phyloP scores from a whole-genome alignment of 192 early-diverging fungal species.

The Allomyces macrogynus region DNA sequence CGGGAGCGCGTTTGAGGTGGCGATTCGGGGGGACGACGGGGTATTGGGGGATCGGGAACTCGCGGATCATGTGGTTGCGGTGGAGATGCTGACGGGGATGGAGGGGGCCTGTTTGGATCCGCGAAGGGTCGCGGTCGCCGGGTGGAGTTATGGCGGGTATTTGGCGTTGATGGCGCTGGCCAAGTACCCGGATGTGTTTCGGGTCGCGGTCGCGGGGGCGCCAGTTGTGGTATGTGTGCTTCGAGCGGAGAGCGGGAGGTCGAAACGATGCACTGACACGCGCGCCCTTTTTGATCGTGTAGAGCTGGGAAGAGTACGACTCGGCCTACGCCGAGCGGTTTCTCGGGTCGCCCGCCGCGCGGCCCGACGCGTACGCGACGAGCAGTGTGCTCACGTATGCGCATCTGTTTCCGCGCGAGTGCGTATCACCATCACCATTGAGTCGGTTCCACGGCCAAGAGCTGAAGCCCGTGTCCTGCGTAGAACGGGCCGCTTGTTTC shows the following conservation, averaged over 20 bases:
- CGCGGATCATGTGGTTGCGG: conserved; percentile 35
- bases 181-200: conserved; percentile 34
- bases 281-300: conserved; percentile 16
- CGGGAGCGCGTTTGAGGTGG: conserved; percentile 36
- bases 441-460: background rate
- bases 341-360: conserved; percentile 28
- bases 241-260: no score
- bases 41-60: conserved; percentile 38
- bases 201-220: conserved; percentile 42
- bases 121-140: conserved; percentile 38
- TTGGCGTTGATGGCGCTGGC: conserved; percentile 40
- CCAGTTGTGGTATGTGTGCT: conserved; percentile 8
- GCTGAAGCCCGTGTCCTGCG: conserved; percentile 1
- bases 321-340: conserved; percentile 55
- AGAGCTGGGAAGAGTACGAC: conserved; percentile 53
- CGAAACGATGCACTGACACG: no score
- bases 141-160: conserved; percentile 62
- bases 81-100: conserved; percentile 16
- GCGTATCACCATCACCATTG: conserved; percentile 9
- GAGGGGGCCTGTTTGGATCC: conserved; percentile 33
- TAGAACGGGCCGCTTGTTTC: conserved; percentile 35
- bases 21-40: conserved; percentile 19
- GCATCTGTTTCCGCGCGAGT: conserved; percentile 34
- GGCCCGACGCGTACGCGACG: conserved; percentile 22
- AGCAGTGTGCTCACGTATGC: conserved; percentile 29